These are phyloP conservation scores for Haplographium delicatum DNA, from an alignment of 495 filamentous ascomycete species.

Conservation along the genomic window DNA sequence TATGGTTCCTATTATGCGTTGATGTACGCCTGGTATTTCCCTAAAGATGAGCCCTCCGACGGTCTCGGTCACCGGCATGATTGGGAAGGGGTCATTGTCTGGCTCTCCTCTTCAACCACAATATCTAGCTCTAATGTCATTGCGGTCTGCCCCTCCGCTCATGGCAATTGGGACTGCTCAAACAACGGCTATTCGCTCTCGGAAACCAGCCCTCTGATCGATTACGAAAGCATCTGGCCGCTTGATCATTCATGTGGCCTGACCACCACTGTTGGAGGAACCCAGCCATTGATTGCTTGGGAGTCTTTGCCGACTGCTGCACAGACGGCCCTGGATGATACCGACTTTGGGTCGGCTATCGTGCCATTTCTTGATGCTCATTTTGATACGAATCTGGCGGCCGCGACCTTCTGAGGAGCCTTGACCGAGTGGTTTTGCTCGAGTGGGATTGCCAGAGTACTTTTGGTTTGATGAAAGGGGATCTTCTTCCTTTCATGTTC, in stretches of 20 bases:
- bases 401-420: slow-evolving; percentile 35
- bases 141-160: slow-evolving; percentile 46
- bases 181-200: slow-evolving; percentile 34
- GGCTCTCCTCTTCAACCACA: slow-evolving; percentile 32
- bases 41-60: slow-evolving; percentile 25
- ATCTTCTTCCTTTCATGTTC: no score
- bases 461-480: no score
- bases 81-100: slow-evolving; percentile 42
- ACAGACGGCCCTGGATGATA: slow-evolving; percentile 33
- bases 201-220: slow-evolving; percentile 38
- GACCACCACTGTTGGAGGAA: slow-evolving; percentile 39
- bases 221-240: slow-evolving; percentile 44
- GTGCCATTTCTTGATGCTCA: slow-evolving; percentile 42
- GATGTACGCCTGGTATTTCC: slow-evolving; percentile 43
- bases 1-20: slow-evolving; percentile 33
- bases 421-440: no score
- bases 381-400: slow-evolving; percentile 35
- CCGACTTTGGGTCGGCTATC: slow-evolving; percentile 39
- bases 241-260: slow-evolving; percentile 43
- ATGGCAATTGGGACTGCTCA: slow-evolving; percentile 45
- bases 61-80: slow-evolving; percentile 27
- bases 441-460: no score
- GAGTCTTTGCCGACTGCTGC: slow-evolving; percentile 41
- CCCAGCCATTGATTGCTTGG: slow-evolving; percentile 51
- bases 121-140: slow-evolving; percentile 39